These are phyloP conservation scores for Closterium sp. DNA, from an alignment of 139 green algal species.

Conservation along the genomic window DNA sequence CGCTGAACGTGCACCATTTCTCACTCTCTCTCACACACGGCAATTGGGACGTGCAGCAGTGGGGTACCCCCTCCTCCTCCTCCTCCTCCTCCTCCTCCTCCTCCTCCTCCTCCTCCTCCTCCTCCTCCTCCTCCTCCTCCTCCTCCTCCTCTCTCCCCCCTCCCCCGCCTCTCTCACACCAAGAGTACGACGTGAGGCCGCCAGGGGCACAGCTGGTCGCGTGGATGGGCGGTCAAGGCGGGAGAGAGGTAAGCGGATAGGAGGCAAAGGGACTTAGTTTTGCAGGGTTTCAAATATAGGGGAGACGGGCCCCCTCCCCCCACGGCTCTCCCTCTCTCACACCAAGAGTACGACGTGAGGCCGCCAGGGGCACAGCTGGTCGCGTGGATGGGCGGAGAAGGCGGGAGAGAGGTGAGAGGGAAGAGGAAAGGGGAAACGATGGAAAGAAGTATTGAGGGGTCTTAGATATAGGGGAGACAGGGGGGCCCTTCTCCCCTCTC, in stretches of 20 bases:
- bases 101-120: too few relatives aligned
- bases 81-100: too few relatives aligned
- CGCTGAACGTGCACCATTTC: neutral
- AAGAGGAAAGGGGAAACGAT: neutral
- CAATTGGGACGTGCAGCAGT: neutral
- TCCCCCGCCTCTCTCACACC: neutral
- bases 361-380: too few relatives aligned
- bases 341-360: too few relatives aligned
- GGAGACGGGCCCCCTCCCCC: too few relatives aligned
- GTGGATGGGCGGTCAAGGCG: neutral
- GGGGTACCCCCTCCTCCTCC: neutral
- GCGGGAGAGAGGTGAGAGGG: neutral
- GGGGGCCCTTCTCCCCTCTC: neutral
- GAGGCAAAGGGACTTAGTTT: too few relatives aligned
- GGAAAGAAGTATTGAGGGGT: neutral
- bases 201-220: neutral
- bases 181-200: neutral
- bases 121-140: neutral
- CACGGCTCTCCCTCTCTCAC: too few relatives aligned
- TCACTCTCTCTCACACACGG: neutral
- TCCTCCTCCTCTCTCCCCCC: neutral
- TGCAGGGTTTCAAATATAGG: too few relatives aligned
- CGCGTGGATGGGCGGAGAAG: neutral
- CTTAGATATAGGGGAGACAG: too few relatives aligned
- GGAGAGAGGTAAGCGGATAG: too few relatives aligned